phyloP scores from a whole-genome alignment of 2,329 filamentous ascomycete species.

The Penicillium sp. region DNA sequence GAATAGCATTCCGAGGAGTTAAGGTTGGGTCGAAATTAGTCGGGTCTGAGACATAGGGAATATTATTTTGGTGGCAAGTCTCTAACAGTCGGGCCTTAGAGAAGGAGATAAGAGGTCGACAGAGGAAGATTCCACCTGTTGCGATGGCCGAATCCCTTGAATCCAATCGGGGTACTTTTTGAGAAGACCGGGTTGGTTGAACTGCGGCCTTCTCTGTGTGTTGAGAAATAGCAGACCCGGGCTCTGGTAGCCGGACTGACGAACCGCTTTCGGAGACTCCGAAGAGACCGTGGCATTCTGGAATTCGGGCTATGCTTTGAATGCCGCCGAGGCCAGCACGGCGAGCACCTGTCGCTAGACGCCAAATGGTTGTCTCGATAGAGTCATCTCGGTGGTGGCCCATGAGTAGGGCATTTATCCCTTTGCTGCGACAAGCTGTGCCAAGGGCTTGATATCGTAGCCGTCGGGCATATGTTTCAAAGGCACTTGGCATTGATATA shows the following conservation, averaged over 20 bases:
- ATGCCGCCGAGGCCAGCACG: constrained; percentile 75
- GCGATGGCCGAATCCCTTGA: constrained; percentile 21
- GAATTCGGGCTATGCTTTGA: constrained; percentile 65
- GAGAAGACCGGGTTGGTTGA: neutral
- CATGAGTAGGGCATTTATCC: constrained; percentile 66
- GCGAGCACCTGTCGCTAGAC: constrained; percentile 67
- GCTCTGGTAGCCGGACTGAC: constrained; percentile 32
- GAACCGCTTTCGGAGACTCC: constrained; percentile 68
- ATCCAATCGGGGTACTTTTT: neutral
- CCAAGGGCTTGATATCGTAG: constrained; percentile 74
- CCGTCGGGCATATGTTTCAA: constrained; percentile 75
- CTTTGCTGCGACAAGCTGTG: constrained; percentile 52
- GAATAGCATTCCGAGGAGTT: constrained; percentile 78
- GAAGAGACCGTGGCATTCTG: constrained; percentile 77
- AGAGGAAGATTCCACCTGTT: constrained; percentile 37
- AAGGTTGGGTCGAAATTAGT: constrained; percentile 79
- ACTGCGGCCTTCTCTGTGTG: neutral
- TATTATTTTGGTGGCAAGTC: constrained; percentile 66
- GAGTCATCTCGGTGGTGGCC: constrained; percentile 91
- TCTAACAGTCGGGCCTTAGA: constrained; percentile 65
- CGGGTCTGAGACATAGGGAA: constrained; percentile 79
- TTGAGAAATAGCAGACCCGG: neutral
- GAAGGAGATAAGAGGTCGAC: constrained; percentile 48
- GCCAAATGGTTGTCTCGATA: constrained; percentile 84
- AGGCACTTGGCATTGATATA: constrained; percentile 56